These are phyloP conservation scores for Lentinula novae-zelandiae DNA, from an alignment of 1,284 basidiomycete species.

Conservation along the genomic window DNA sequence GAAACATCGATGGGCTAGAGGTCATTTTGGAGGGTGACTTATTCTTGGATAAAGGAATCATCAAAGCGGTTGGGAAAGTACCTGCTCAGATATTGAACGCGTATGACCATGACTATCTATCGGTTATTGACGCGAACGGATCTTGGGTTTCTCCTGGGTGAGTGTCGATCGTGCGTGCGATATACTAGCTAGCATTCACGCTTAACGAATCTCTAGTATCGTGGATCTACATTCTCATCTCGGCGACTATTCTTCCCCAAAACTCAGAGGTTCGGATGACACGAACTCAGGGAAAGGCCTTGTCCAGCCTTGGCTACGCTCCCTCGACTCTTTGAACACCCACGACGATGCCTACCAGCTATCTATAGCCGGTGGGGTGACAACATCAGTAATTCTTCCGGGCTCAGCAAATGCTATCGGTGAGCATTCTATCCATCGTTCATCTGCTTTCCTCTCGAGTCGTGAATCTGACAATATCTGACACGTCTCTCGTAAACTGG, in stretches of 20 bases:
- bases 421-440: constrained; percentile 13
- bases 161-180: neutral
- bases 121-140: constrained; percentile 27
- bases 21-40: constrained; percentile 58
- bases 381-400: constrained; percentile 58
- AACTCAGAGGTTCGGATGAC: constrained; percentile 40
- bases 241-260: constrained; percentile 48
- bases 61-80: constrained; percentile 48
- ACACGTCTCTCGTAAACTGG: neutral
- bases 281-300: constrained; percentile 51
- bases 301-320: constrained; percentile 58
- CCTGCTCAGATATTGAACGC: constrained; percentile 25
- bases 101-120: constrained; percentile 25
- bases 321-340: constrained; percentile 59
- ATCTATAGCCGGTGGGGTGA: constrained; percentile 64
- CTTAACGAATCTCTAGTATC: constrained; percentile 36
- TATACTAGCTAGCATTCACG: neutral
- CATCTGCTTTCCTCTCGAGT: neutral
- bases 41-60: constrained; percentile 54
- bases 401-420: constrained; percentile 44
- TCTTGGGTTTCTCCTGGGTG: constrained; percentile 13
- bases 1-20: constrained; percentile 59
- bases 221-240: constrained; percentile 79
- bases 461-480: neutral
- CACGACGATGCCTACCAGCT: constrained; percentile 56